Base-by-base conservation (phyloP, 306 rosid species). In the Gastrolobium bilobum region DNA sequence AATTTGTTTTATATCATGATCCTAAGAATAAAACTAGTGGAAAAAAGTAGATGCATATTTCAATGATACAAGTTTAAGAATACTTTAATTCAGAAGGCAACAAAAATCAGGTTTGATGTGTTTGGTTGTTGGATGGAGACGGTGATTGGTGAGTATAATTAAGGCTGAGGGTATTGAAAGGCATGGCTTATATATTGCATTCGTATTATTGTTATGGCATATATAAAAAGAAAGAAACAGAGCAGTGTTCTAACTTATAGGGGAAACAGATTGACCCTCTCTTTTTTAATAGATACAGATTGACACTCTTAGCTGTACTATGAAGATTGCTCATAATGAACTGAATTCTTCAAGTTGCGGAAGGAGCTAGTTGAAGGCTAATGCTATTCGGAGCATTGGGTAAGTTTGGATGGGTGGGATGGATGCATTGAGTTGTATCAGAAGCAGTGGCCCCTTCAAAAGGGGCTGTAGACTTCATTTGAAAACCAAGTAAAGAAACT, bases 91-190 rank as follows among this genome's bases (percentile, higher is more conserved):
- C 15, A 53, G 50, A 71, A 39, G 51, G 52, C 8, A 20, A 14
- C 13, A 26, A 14, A 53, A 10, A 71, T 71, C 37, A 57, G 63
- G 35, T 58, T 34, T 60, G 31, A 44, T n/a, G n/a, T 4, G 76
- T 15, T 35, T 51, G 68, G 10, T 26, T 57, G 56, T 29, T 42
- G 52, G 77, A 39, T 42, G 52, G 77, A 39, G 65, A 52, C 56
- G 34, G 35, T 58, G 68, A 42, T 11, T 42, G 56, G 66, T 7
- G 37, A 56, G 42, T 31, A 58, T 20, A 9, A 4, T 7, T 43
- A 44, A 71, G 51, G 47, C 15, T 33, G 43, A 74, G n/a, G 69
- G 47, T 3, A 14, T 60, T n/a, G 60, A 60, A 48, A 59, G 79
- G 60, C 33, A 51, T 9, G 47, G 48, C 13, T 47, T 26, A 75